A percentile compares a stretch with the other conserved stretches of the same genome.
These are phyloP conservation scores for Entomortierella beljakovae DNA, from an alignment of 192 early-diverging fungal species.

Conservation along the genomic window DNA sequence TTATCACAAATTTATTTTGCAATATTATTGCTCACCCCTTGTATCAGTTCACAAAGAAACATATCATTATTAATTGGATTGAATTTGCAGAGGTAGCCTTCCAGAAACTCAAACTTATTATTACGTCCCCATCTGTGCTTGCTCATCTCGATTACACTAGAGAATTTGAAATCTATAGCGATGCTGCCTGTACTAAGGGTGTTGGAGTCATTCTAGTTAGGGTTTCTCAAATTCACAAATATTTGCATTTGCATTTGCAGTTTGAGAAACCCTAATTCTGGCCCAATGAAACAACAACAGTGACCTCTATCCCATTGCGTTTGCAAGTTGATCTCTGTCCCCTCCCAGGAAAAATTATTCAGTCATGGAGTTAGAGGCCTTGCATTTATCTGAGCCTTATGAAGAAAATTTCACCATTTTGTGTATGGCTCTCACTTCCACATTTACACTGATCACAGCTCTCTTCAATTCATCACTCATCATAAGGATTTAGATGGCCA, in stretches of 20 bases:
- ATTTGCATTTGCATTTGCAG: too few species aligned
- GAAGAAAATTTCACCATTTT: conserved; percentile 39
- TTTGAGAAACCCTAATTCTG: too few species aligned
- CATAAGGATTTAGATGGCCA: conserved; percentile 21
- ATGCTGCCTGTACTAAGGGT: neutral
- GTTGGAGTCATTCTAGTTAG: conserved; percentile 5
- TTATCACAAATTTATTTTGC: conserved; percentile 14
- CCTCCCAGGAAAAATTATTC: conserved; percentile 28
- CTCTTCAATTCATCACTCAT: conserved; percentile 29
- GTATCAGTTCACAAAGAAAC: conserved; percentile 9
- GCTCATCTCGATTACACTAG: neutral
- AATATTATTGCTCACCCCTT: conserved; percentile 21
- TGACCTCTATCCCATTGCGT: neutral
- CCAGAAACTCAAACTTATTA: neutral
- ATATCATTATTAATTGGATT: neutral
- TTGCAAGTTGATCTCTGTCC: conserved; percentile 6
- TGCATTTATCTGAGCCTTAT: conserved; percentile 45
- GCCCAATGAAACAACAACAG: conserved; percentile 9
- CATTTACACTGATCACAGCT: conserved; percentile 50
- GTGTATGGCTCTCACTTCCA: conserved; percentile 25
- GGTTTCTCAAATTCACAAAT: too few species aligned
- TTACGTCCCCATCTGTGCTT: conserved; percentile 7
- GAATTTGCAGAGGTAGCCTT: neutral
- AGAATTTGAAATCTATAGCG: neutral
- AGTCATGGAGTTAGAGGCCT: conserved; percentile 42